Evolutionary conservation across 208 protist species (phyloP).

Genomic region (Acanthamoeba healyi): DNA sequence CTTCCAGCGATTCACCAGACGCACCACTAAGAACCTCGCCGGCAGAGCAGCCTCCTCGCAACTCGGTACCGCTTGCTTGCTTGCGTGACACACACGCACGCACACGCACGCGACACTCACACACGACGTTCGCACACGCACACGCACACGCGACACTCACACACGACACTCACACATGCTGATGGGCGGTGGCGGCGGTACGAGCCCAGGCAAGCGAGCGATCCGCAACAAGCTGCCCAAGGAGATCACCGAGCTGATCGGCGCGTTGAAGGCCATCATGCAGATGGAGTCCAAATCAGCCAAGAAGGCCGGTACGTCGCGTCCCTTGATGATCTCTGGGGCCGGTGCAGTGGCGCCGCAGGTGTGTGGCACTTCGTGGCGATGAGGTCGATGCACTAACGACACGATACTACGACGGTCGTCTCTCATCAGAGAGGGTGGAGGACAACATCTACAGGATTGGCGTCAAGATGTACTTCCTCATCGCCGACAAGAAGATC

Average conservation of each 20-base stretch:
- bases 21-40: conserved; percentile 27
- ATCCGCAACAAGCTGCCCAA: background rate
- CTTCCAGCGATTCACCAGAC: background rate
- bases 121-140: too few relatives aligned
- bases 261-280: conserved; percentile 5
- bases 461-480: conserved; percentile 24
- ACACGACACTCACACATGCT: too few relatives aligned
- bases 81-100: background rate
- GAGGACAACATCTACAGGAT: conserved; percentile 46
- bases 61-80: background rate
- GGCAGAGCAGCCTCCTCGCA: background rate
- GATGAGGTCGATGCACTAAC: too few relatives aligned
- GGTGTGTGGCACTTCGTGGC: too few relatives aligned
- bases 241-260: conserved; percentile 8
- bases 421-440: background rate
- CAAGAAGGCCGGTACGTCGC: conserved; percentile 9
- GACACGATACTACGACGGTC: too few relatives aligned
- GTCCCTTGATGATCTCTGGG: background rate
- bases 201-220: background rate
- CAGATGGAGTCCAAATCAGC: background rate
- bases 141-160: too few relatives aligned
- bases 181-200: too few relatives aligned
- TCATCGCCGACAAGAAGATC: background rate
- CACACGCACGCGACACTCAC: background rate
- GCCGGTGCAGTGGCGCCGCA: too few relatives aligned